Conservation (phyloP, 2,329 filamentous ascomycete genomes). For the Endoconidiophora laricicola region DNA sequence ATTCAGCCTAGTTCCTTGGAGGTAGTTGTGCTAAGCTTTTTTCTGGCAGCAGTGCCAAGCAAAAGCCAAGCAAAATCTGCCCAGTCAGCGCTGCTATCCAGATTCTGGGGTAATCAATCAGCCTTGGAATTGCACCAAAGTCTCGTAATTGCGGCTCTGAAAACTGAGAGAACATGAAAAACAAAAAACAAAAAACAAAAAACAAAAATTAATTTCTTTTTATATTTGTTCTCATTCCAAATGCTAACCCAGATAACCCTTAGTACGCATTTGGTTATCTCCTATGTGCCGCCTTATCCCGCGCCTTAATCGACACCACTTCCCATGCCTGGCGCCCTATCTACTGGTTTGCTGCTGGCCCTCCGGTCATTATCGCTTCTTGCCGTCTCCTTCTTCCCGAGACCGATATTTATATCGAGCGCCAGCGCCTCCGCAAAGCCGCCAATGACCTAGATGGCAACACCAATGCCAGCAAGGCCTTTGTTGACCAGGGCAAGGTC, state of each 20-base stretch:
- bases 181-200: background rate
- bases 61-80: background rate
- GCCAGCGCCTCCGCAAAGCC: conserved; percentile 42
- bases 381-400: conserved; percentile 67
- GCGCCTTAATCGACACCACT: conserved; percentile 59
- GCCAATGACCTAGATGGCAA: conserved; percentile 15
- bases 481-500: conserved; percentile 60
- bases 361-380: conserved; percentile 63
- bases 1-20: background rate
- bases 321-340: conserved; percentile 67
- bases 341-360: conserved; percentile 77
- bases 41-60: too few relatives aligned
- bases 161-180: too few relatives aligned
- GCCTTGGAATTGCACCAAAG: background rate
- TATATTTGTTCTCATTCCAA: background rate
- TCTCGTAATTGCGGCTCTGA: too few relatives aligned
- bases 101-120: background rate
- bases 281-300: conserved; percentile 38
- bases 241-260: background rate
- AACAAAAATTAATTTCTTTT: background rate
- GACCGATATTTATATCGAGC: conserved; percentile 54
- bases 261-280: conserved; percentile 50
- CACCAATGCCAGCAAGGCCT: conserved; percentile 34
- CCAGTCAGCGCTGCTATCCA: background rate
- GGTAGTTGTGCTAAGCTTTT: too few relatives aligned